A percentile compares a stretch with the other conserved stretches of the same genome.
Evolutionary conservation across 1,284 basidiomycete species (phyloP).

Genomic region (Sphaerobolus stellatus): DNA sequence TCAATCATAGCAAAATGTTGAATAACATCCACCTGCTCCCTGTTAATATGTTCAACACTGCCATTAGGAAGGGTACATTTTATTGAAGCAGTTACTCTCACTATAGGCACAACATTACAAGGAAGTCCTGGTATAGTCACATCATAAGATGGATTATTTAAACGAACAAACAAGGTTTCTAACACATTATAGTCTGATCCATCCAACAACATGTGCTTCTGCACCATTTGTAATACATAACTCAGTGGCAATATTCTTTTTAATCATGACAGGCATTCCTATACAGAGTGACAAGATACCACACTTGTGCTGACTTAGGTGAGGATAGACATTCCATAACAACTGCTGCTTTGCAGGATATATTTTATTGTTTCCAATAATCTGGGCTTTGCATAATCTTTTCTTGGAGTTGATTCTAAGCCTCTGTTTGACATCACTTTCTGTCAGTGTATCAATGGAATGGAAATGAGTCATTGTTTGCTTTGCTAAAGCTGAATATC

Average conservation of each 20-base stretch:
- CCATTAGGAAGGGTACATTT: constrained; percentile 29
- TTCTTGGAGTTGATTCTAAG: neutral
- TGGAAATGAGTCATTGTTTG: constrained; percentile 26
- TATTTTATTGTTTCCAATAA: constrained; percentile 8
- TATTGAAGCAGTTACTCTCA: constrained; percentile 8
- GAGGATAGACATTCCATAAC: constrained; percentile 29
- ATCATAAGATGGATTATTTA: constrained; percentile 29
- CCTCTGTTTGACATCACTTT: neutral
- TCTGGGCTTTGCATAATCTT: neutral
- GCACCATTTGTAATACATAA: too few species aligned
- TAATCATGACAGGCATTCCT: constrained; percentile 42
- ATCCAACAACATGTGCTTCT: neutral
- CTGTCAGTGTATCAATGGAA: constrained; percentile 28
- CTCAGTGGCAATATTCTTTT: too few species aligned
- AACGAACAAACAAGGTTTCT: constrained; percentile 37
- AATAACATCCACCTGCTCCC: constrained; percentile 35
- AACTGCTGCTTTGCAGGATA: constrained; percentile 19
- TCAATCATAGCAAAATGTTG: constrained; percentile 46
- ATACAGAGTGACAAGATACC: constrained; percentile 35
- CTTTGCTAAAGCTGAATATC: neutral
- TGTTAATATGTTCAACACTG: constrained; percentile 19
- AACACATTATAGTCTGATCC: constrained; percentile 19
- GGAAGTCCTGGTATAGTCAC: constrained; percentile 34
- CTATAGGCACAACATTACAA: constrained; percentile 39
- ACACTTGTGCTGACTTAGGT: constrained; percentile 22